Evolutionary conservation across 169 alveolate species (phyloP).

Genomic region (Cryptosporidium sp.): DNA sequence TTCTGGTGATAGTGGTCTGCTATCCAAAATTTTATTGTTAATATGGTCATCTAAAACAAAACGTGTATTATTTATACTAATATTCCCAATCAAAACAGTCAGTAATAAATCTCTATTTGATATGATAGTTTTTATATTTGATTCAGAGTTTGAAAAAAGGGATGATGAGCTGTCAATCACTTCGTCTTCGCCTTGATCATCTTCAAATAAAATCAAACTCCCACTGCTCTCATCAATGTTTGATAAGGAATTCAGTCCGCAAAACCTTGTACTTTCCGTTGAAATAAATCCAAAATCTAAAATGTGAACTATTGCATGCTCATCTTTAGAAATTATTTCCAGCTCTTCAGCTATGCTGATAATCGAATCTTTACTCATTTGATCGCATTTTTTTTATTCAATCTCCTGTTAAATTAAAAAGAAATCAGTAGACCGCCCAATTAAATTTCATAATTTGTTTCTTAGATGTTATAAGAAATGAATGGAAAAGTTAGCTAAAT

Average conservation of each 20-base stretch:
- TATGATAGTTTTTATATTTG: background rate
- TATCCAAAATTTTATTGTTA: background rate
- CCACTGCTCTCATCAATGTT: constrained; percentile 15
- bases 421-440: background rate
- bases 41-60: constrained; percentile 10
- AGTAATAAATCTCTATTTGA: background rate
- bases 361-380: constrained; percentile 7
- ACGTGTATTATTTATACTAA: background rate
- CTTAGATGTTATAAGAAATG: background rate
- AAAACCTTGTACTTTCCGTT: constrained; percentile 14
- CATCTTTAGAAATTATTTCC: constrained; percentile 33
- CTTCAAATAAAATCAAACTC: constrained; percentile 47
- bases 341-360: constrained; percentile 21
- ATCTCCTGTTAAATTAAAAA: background rate
- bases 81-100: constrained; percentile 39
- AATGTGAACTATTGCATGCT: constrained; percentile 15
- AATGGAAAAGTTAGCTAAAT: background rate
- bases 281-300: constrained; percentile 66
- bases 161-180: background rate
- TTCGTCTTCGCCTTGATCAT: background rate
- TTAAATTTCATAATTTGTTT: background rate
- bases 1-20: background rate
- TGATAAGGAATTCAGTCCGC: constrained; percentile 8
- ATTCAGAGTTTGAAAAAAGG: background rate
- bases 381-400: background rate